Evolutionary conservation across 2,329 filamentous ascomycete species (phyloP), one percentile per base, ranked within the genome.

Genomic region (Fusarium tanahbumbuense): DNA sequence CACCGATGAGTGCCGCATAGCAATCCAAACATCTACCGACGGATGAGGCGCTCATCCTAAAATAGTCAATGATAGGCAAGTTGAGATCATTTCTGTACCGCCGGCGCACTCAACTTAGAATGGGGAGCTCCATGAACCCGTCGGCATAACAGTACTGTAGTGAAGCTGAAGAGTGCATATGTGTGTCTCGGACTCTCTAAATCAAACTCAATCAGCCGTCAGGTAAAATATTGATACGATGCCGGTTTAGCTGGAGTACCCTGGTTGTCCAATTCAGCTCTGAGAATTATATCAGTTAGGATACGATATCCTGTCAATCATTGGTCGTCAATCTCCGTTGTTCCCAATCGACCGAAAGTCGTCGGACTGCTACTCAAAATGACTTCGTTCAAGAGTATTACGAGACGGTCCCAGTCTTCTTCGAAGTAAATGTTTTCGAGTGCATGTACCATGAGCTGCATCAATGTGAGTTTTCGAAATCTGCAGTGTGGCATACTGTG

Each of bases 181-280:
- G 27, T 60, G 30, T 66, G 47, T 47, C 52, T 70, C 48, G 37
- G 62, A 23, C 40, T 30, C 66, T 58, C 63, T 55, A 23, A 47
- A 60, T 56, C 20, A 52, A 48, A 50, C 32, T 50, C 32, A 53
- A 49, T 40, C 41, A 34, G 40, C 34, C 16, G 45, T 52, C 32
- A 63, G 52, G 67, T 62, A 50, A 41, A 22, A 58, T 45, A 27
- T 52, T 32, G 52, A 56, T 25, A 49, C 20, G 47, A 53, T 47
- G 45, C 25, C 16, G 18, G 41, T 46, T 55, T 37, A 41, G 41
- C 41, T 50, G 44, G 52, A 37, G 44, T 47, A 41, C 40, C 40
- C 30, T 62, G n/a, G 30, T 42, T 67, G 40, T 28, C 32, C 32
- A 22, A 55, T 46, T 54, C 56, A 37, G 28, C 44, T 46, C 46